Conservation (phyloP, 495 filamentous ascomycete species). For the Cairneyella variabilis region DNA sequence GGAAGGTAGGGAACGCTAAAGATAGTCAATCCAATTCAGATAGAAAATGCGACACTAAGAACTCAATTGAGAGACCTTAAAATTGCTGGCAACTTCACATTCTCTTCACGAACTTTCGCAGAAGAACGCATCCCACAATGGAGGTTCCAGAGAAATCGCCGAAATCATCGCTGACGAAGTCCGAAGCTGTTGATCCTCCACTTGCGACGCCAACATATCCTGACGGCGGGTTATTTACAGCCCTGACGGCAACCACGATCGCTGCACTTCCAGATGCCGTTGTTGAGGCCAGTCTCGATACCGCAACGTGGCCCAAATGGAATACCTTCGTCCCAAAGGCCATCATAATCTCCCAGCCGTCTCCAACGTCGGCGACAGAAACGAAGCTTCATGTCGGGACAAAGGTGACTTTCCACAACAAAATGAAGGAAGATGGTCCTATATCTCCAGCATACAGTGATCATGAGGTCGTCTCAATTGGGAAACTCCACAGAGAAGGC, state of each 20-base stretch:
- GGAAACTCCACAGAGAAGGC: conserved; percentile 7
- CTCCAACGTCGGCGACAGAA: background rate
- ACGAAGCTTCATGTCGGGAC: conserved; percentile 3
- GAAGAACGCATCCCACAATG: too few relatives aligned
- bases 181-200: conserved; percentile 4
- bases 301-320: conserved; percentile 22
- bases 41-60: too few relatives aligned
- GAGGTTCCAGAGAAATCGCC: too few relatives aligned
- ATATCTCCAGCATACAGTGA: conserved; percentile 12
- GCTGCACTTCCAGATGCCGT: conserved; percentile 6
- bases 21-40: too few relatives aligned
- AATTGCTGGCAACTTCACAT: too few relatives aligned
- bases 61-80: too few relatives aligned
- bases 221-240: conserved; percentile 12
- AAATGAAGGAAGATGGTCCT: conserved; percentile 16
- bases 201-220: conserved; percentile 25
- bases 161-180: conserved; percentile 2
- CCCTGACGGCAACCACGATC: conserved; percentile 17
- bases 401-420: conserved; percentile 18
- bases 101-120: too few relatives aligned
- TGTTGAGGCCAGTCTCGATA: conserved; percentile 16
- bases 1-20: too few relatives aligned
- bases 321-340: conserved; percentile 24
- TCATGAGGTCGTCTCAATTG: conserved; percentile 18
- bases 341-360: background rate